Evolutionary conservation across 1,139 yeast species (phyloP), one percentile per base, ranked within the genome.

Genomic region (Chernovozyma aurita): DNA sequence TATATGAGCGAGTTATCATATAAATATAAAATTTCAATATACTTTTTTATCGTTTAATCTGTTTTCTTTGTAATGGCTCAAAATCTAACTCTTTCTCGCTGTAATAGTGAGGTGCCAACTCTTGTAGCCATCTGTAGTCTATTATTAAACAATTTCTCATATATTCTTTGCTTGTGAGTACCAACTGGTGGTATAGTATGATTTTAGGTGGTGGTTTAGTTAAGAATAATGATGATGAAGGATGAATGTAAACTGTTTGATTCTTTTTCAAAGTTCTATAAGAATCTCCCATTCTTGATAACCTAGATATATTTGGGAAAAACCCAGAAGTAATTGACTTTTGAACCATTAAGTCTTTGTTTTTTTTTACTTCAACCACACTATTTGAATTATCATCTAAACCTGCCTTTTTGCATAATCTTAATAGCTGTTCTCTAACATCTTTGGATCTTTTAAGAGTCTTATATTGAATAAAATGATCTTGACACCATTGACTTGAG

Each of bases 401-500:
- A 4, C 85, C 90, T 12, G 78, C 73, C 33, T 79, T 73, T 4
- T 63, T 68, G 49, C 95, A 82, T 24, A 87, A 63, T 17, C 73
- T 59, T 31, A 66, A 69, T 15, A 92, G 59, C 52, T 92, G 98
- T 20, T 76, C 78, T 24, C 88, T 69, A 2, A 90, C 82, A 42
- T 82, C 85, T 35, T 81, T 63, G 0, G 83, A 92, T 30, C 96
- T 63, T 28, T 65, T 64, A 48, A 92, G 57, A 0, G 95, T 77
- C 53, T 82, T 80, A 57, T 75, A 75, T 53, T 92, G 97, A 3
- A 92, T 52, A 51, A 76, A 87, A 50, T 86, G 80, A 48, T 88
- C 97, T 46, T 76, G 78, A 46, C 97, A 90, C 98, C 98, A 92
- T 38, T 78, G 77, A 30, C 65, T 65, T 1, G 95, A 83, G 51